Conservation (phyloP, 352 stramenopile species). For the Phytophthora macrochlamydospora region DNA sequence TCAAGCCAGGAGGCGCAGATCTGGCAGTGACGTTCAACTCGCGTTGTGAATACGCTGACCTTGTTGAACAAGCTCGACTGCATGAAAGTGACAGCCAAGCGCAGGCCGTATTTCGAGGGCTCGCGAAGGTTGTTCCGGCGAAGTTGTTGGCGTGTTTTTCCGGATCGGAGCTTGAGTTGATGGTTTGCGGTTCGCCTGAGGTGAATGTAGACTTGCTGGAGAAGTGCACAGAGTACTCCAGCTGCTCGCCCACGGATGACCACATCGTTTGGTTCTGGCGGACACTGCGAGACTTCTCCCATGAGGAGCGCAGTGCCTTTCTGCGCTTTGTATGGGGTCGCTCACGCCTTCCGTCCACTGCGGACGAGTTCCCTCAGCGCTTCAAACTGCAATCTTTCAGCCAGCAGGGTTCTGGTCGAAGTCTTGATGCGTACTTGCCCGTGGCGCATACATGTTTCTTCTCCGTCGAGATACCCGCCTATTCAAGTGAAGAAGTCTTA, state of each 20-base stretch:
- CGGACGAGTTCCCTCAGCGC: slow-evolving; percentile 86
- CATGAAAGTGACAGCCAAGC: slow-evolving; percentile 76
- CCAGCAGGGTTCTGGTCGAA: slow-evolving; percentile 49
- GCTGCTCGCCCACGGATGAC: slow-evolving; percentile 64
- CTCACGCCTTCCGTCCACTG: slow-evolving; percentile 81
- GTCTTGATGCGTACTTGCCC: slow-evolving; percentile 90
- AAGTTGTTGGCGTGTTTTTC: slow-evolving; percentile 84
- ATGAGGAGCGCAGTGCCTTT: slow-evolving; percentile 87
- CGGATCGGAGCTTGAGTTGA: slow-evolving; percentile 74
- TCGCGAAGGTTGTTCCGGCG: slow-evolving; percentile 79
- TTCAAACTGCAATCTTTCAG: slow-evolving; percentile 93
- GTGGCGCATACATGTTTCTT: slow-evolving; percentile 99
- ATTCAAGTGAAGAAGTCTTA: slow-evolving; percentile 86
- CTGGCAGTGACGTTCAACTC: slow-evolving; percentile 83
- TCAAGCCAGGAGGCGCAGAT: slow-evolving; percentile 66
- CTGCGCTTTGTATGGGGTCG: slow-evolving; percentile 93
- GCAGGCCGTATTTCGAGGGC: slow-evolving; percentile 51
- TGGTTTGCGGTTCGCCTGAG: slow-evolving; percentile 86
- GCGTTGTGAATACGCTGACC: slow-evolving; percentile 76
- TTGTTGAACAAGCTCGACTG: slow-evolving; percentile 82
- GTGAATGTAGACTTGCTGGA: slow-evolving; percentile 84
- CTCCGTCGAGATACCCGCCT: slow-evolving; percentile 94
- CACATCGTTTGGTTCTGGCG: slow-evolving; percentile 92
- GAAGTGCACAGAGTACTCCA: slow-evolving; percentile 88
- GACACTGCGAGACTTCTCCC: slow-evolving; percentile 72